Base-by-base conservation (phyloP, 2,329 filamentous ascomycete species). In the Aspergillus carbonarius region DNA sequence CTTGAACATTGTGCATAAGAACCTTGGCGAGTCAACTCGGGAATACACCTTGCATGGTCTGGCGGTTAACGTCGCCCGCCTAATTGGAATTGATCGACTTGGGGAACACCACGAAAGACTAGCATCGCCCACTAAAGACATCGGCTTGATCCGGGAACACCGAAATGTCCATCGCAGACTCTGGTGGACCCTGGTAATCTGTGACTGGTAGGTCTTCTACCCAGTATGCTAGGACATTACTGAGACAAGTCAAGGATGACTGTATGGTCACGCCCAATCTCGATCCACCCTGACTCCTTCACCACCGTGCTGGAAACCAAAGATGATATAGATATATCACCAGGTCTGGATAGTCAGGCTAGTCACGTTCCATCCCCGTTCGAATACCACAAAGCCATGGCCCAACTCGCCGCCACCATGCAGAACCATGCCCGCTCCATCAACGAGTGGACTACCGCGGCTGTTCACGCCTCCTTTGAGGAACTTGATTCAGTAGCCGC, bases 321-420 rank as follows among this genome's bases (percentile, higher is more conserved):
- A 6, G 50, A 42, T 13, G n/a, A 18, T 2, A 9, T 12, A 12
- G 4, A 6, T 30, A 13, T 3, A 0, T 18, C 50, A 5, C 13
- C 42, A 8, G 27, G 3, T 5, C n/a, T 8, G n/a, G 4, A 9
- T 30, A 4, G n/a, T 10, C 10, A 4, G 7, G 15, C 20, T 9
- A 53, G 12, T 5, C n/a, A 27, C n/a, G 10, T 42, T 13, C 17
- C 50, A 13, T 53, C 50, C 1, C 37, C 37, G 2, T 53, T 32
- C 20, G 50, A 53, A 13, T 53, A 53, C 17, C 50, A 53, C 37
- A 53, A 53, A 23, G 50, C 35, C 7, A 53, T 53, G 50, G 50
- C 50, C 10, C 50, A 53, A 7, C 25, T 53, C 10, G 50, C 50
- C 8, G 50, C 50, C 9, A 53, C 50, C 50, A 53, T 53, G 50